phyloP scores from a whole-genome alignment of 2,329 filamentous ascomycete genomes.

The Diaporthe vaccinii region DNA sequence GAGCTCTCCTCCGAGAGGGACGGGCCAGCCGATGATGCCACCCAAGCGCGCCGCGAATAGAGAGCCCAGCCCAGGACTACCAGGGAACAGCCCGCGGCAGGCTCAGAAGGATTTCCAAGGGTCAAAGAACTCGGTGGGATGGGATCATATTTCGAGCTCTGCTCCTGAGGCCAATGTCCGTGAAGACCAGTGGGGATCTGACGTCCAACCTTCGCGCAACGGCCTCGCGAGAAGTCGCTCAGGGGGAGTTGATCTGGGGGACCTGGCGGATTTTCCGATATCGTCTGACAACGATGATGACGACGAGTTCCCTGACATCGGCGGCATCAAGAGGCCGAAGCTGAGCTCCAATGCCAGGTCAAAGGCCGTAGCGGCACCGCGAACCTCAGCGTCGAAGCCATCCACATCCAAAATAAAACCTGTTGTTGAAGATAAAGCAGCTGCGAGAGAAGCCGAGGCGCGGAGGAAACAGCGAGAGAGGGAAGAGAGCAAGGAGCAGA shows the following conservation, averaged over 20 bases:
- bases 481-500: conserved; percentile 72
- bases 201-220: not conserved
- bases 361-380: not conserved
- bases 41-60: conserved; percentile 21
- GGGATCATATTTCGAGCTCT: conserved; percentile 68
- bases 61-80: conserved; percentile 42
- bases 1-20: conserved; percentile 41
- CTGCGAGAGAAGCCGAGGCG: conserved; percentile 66
- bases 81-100: conserved; percentile 45
- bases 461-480: conserved; percentile 69
- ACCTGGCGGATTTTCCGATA: conserved; percentile 47
- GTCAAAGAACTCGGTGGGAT: conserved; percentile 49
- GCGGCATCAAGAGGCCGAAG: conserved; percentile 48
- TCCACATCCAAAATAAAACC: conserved; percentile 44
- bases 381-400: conserved; percentile 43
- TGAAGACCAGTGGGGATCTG: conserved; percentile 40
- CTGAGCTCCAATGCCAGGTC: conserved; percentile 30
- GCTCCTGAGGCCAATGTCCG: conserved; percentile 55
- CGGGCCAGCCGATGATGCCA: conserved; percentile 34
- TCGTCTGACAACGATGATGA: conserved; percentile 53
- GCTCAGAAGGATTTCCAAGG: conserved; percentile 39
- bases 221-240: conserved; percentile 42
- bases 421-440: conserved; percentile 56
- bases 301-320: conserved; percentile 63
- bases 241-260: conserved; percentile 51